phyloP scores from a whole-genome alignment of 495 filamentous ascomycete genomes.

The Neurospora sp. region DNA sequence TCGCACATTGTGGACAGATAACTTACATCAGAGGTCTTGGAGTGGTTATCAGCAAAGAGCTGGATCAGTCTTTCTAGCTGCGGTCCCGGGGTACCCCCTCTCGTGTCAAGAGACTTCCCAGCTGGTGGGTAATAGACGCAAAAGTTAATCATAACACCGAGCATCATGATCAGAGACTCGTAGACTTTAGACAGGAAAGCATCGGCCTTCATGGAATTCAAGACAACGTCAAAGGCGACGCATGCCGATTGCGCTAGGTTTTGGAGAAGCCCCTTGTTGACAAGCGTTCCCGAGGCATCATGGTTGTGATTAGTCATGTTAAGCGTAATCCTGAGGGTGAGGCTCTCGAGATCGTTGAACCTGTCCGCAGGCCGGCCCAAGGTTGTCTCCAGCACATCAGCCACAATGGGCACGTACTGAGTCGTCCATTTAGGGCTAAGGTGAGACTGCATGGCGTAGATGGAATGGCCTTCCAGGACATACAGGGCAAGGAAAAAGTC shows the following conservation, averaged over 20 bases:
- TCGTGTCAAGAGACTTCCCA: slow-evolving; percentile 25
- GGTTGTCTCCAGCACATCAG: slow-evolving; percentile 25
- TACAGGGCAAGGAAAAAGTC: slow-evolving; percentile 32
- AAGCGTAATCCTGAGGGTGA: slow-evolving; percentile 60
- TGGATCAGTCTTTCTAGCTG: slow-evolving; percentile 37
- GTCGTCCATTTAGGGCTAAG: slow-evolving; percentile 25
- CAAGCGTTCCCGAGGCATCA: slow-evolving; percentile 55
- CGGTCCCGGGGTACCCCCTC: slow-evolving; percentile 14
- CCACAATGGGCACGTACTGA: slow-evolving; percentile 31
- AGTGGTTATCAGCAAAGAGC: slow-evolving; percentile 43
- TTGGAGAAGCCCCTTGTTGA: slow-evolving; percentile 44
- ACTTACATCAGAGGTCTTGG: slow-evolving; percentile 39
- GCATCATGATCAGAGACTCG: slow-evolving; percentile 64
- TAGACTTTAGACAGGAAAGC: slow-evolving; percentile 34
- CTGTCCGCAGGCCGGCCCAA: slow-evolving; percentile 21
- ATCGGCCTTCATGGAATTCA: slow-evolving; percentile 29
- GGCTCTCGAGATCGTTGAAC: slow-evolving; percentile 24
- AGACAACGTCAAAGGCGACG: slow-evolving; percentile 31
- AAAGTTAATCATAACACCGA: slow-evolving; percentile 85
- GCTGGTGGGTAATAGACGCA: slow-evolving; percentile 60
- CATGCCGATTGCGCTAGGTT: slow-evolving; percentile 38
- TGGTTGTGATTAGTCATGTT: slow-evolving; percentile 82
- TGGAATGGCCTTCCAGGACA: slow-evolving; percentile 34
- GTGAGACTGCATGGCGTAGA: slow-evolving; percentile 27
- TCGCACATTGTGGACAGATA: slow-evolving; percentile 25